phyloP scores from a whole-genome alignment of 805 yeast species.

The Candida methanosorbosa region DNA sequence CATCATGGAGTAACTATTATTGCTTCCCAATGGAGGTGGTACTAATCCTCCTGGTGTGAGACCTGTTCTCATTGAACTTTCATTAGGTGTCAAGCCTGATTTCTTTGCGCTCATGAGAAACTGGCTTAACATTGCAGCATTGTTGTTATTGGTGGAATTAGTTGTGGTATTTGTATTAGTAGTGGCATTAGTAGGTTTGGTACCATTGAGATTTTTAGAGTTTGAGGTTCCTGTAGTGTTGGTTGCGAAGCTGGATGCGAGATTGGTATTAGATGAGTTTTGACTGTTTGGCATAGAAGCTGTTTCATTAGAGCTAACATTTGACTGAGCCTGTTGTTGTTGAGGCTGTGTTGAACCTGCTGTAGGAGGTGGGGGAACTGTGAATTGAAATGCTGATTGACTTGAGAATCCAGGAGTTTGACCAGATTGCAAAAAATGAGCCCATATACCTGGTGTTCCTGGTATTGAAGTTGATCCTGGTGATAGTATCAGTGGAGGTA shows the following conservation, averaged over 20 bases:
- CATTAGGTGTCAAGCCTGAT: conserved; percentile 71
- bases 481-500: conserved; percentile 40
- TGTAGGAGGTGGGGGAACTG: neutral
- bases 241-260: neutral
- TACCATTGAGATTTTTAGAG: neutral
- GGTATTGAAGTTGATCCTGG: conserved; percentile 36
- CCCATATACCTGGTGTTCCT: conserved; percentile 50
- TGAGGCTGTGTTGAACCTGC: too few relatives aligned
- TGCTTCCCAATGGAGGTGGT: conserved; percentile 12
- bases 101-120: conserved; percentile 24
- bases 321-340: too few relatives aligned
- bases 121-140: conserved; percentile 3
- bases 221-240: neutral
- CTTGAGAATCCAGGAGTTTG: conserved; percentile 7
- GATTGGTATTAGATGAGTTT: too few relatives aligned
- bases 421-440: conserved; percentile 33
- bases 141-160: conserved; percentile 5
- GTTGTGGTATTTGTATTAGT: conserved; percentile 1
- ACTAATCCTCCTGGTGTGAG: conserved; percentile 55
- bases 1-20: conserved; percentile 14
- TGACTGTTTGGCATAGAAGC: neutral
- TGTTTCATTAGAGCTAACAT: too few relatives aligned
- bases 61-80: conserved; percentile 62
- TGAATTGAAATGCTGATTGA: neutral
- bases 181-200: conserved; percentile 5